A percentile compares a stretch with the other conserved stretches of the same genome.
Conservation (phyloP, 1,284 basidiomycete species). For the Tylopilus sp. region DNA sequence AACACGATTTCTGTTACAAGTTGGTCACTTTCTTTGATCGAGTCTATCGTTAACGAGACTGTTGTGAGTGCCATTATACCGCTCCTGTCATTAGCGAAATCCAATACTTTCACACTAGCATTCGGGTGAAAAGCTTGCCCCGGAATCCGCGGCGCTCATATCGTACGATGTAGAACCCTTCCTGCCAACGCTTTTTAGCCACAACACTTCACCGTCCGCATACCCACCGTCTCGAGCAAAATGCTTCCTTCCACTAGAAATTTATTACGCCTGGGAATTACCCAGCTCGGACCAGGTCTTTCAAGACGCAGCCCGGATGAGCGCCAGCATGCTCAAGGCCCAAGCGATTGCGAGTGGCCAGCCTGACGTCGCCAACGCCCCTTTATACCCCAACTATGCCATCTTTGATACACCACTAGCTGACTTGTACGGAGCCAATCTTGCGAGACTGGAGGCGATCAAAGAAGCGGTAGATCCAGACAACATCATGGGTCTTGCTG, state of each 20-base stretch:
- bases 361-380: slow-evolving; percentile 49
- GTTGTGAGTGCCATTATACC: slow-evolving; percentile 5
- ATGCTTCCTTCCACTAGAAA: slow-evolving; percentile 56
- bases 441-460: slow-evolving; percentile 49
- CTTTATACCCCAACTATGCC: slow-evolving; percentile 64
- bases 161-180: slow-evolving; percentile 69
- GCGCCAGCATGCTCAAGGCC: slow-evolving; percentile 48
- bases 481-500: slow-evolving; percentile 64
- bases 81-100: neutral
- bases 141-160: slow-evolving; percentile 19
- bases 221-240: slow-evolving; percentile 57
- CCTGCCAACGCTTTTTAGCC: slow-evolving; percentile 54
- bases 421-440: slow-evolving; percentile 60
- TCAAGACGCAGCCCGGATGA: slow-evolving; percentile 50
- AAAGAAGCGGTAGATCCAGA: slow-evolving; percentile 57
- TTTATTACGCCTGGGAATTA: slow-evolving; percentile 57
- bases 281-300: slow-evolving; percentile 50
- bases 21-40: slow-evolving; percentile 10
- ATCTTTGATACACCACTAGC: slow-evolving; percentile 57
- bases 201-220: slow-evolving; percentile 52
- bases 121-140: slow-evolving; percentile 10
- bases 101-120: neutral
- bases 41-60: slow-evolving; percentile 20
- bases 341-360: slow-evolving; percentile 14
- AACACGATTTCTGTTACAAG: slow-evolving; percentile 20